Percentiles rank a stretch among this genome's conserved stretches.
These are phyloP conservation scores for Leptoxyphium fumago DNA, from an alignment of 2,329 filamentous ascomycete species.

Conservation along the genomic window DNA sequence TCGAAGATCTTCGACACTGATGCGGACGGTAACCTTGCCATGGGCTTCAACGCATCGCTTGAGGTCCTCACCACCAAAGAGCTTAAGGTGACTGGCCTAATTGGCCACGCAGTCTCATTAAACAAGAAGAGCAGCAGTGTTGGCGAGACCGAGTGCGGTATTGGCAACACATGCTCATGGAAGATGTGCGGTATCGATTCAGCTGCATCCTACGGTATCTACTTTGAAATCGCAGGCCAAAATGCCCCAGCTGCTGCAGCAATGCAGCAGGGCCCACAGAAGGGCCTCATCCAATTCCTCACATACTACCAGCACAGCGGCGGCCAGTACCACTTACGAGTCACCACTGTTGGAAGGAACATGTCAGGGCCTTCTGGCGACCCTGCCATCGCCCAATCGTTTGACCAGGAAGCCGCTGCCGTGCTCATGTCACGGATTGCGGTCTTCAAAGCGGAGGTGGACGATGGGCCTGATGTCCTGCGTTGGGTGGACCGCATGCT, in stretches of 20 bases:
- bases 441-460: constrained; percentile 96
- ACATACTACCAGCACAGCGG: constrained; percentile 98
- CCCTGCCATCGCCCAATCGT: constrained; percentile 87
- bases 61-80: constrained; percentile 97
- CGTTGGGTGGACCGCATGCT: constrained; percentile 98
- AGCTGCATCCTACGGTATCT: constrained; percentile 82
- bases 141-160: constrained; percentile 93
- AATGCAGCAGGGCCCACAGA: constrained; percentile 74
- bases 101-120: constrained; percentile 87
- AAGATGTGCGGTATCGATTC: constrained; percentile 99
- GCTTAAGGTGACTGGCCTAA: constrained; percentile 91
- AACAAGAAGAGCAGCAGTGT: constrained; percentile 98
- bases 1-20: constrained; percentile 96
- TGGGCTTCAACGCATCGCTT: constrained; percentile 95
- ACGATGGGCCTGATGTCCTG: constrained; percentile 94
- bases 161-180: constrained; percentile 97
- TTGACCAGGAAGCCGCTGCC: constrained; percentile 94
- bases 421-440: constrained; percentile 99
- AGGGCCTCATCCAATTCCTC: constrained; percentile 94
- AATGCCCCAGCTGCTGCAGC: constrained; percentile 56
- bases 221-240: constrained; percentile 95
- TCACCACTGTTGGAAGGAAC: constrained; percentile 84
- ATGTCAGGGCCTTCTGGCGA: constrained; percentile 89
- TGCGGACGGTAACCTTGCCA: constrained; percentile 79
- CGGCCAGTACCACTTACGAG: constrained; percentile 87